Conservation (phyloP, 2,329 filamentous ascomycete genomes). For the Macrophomina phaseolina region DNA sequence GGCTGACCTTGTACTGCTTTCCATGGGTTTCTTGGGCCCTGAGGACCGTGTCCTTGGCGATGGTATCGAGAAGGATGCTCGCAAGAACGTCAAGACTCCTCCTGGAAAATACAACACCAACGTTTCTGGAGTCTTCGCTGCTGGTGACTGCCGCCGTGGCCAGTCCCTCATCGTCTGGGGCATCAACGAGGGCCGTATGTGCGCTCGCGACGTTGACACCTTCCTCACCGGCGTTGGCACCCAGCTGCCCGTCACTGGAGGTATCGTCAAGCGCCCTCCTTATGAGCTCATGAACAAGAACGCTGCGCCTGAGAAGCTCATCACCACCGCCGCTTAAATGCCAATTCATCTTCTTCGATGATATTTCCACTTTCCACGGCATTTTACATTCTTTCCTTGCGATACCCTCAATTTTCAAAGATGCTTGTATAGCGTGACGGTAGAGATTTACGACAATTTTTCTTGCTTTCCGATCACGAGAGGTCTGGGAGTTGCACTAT, state of each 20-base stretch:
- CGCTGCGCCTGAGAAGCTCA: constrained; percentile 45
- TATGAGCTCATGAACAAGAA: constrained; percentile 67
- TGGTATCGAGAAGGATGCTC: constrained; percentile 86
- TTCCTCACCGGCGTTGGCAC: constrained; percentile 80
- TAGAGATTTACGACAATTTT: constrained; percentile 9
- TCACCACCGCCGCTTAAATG: constrained; percentile 41
- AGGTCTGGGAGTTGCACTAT: background rate
- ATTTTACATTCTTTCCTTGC: constrained; percentile 20
- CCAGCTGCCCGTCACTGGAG: constrained; percentile 85
- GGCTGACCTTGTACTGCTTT: constrained; percentile 89
- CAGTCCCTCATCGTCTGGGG: constrained; percentile 98
- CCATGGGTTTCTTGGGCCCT: constrained; percentile 96
- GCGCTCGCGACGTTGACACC: constrained; percentile 87
- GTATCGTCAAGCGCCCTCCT: constrained; percentile 85
- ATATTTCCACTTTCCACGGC: background rate
- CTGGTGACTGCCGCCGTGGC: constrained; percentile 91
- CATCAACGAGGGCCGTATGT: constrained; percentile 95
- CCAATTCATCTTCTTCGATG: background rate
- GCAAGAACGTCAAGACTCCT: constrained; percentile 96
- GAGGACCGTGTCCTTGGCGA: constrained; percentile 87
- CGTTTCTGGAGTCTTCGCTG: constrained; percentile 85
- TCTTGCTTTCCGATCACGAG: background rate
- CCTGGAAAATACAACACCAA: constrained; percentile 89
- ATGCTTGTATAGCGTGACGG: constrained; percentile 20
- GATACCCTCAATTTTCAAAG: constrained; percentile 15